A percentile compares a stretch with the other conserved stretches of the same genome.
Evolutionary conservation across 1,139 yeast species (phyloP).

Genomic region (Candida sp.): DNA sequence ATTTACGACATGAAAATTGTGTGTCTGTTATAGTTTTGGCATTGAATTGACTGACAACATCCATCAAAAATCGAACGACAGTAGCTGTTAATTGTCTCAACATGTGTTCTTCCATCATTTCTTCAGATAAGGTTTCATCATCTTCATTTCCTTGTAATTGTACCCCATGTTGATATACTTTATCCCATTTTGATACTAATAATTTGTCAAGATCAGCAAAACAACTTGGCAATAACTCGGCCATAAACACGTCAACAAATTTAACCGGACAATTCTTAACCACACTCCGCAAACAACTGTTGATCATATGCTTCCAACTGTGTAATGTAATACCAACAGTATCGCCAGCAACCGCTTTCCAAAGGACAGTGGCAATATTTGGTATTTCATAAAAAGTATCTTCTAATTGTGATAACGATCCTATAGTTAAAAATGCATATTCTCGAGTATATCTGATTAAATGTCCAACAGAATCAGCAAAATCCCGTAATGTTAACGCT

Average conservation of each 20-base stretch:
- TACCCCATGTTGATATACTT: conserved; percentile 66
- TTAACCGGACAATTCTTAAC: conserved; percentile 84
- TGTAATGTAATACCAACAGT: conserved; percentile 86
- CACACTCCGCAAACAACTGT: conserved; percentile 81
- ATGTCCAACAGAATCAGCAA: conserved; percentile 98
- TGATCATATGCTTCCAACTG: conserved; percentile 96
- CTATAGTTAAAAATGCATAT: conserved; percentile 87
- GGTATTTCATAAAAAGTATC: conserved; percentile 88
- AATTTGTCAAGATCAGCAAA: conserved; percentile 70
- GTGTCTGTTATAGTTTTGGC: conserved; percentile 49
- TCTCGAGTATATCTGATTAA: conserved; percentile 93
- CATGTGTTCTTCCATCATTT: conserved; percentile 97
- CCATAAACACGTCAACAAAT: conserved; percentile 66
- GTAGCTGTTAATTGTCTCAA: conserved; percentile 91
- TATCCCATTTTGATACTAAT: conserved; percentile 71
- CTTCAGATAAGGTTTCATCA: conserved; percentile 88
- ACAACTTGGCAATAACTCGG: conserved; percentile 73
- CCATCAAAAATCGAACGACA: conserved; percentile 85
- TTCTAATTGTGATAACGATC: conserved; percentile 87
- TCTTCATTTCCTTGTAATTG: conserved; percentile 67
- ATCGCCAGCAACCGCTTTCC: conserved; percentile 87
- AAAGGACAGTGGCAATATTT: conserved; percentile 67
- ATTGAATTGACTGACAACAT: conserved; percentile 74
- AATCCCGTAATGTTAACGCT: conserved; percentile 87
- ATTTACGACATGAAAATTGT: conserved; percentile 60